A percentile compares a stretch with the other conserved stretches of the same genome.
These are phyloP conservation scores for Pseudocercospora musae DNA, from an alignment of 2,329 filamentous ascomycete genomes.

Conservation along the genomic window DNA sequence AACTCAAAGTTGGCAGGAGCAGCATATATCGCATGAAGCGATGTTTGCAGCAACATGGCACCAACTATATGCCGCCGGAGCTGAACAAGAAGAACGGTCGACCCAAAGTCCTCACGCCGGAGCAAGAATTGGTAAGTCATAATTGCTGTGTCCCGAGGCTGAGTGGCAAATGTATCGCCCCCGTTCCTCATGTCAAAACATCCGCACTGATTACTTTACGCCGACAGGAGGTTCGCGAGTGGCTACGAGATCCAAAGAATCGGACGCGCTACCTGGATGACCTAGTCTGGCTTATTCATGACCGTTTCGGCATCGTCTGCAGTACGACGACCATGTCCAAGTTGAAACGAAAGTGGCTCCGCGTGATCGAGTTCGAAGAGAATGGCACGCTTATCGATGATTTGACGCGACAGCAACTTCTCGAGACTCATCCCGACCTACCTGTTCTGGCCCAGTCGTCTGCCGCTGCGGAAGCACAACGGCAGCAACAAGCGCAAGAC, in stretches of 20 bases:
- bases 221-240: conserved; percentile 31
- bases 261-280: conserved; percentile 34
- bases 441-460: conserved; percentile 19
- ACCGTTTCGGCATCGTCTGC: conserved; percentile 35
- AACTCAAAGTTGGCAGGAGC: conserved; percentile 33
- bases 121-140: conserved; percentile 33
- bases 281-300: conserved; percentile 35
- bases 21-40: conserved; percentile 37
- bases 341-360: conserved; percentile 36
- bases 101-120: conserved; percentile 32
- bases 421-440: conserved; percentile 31
- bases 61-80: conserved; percentile 34
- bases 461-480: not conserved
- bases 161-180: conserved; percentile 1
- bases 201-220: not conserved
- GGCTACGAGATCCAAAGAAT: conserved; percentile 33
- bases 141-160: not conserved
- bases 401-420: conserved; percentile 20
- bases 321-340: conserved; percentile 37
- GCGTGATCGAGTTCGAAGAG: conserved; percentile 34
- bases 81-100: conserved; percentile 36
- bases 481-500: conserved; percentile 1
- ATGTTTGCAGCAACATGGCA: conserved; percentile 34
- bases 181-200: not conserved
- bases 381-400: conserved; percentile 31